phyloP scores from a whole-genome alignment of 208 protist genomes.

The Blechomonas ayalai region DNA sequence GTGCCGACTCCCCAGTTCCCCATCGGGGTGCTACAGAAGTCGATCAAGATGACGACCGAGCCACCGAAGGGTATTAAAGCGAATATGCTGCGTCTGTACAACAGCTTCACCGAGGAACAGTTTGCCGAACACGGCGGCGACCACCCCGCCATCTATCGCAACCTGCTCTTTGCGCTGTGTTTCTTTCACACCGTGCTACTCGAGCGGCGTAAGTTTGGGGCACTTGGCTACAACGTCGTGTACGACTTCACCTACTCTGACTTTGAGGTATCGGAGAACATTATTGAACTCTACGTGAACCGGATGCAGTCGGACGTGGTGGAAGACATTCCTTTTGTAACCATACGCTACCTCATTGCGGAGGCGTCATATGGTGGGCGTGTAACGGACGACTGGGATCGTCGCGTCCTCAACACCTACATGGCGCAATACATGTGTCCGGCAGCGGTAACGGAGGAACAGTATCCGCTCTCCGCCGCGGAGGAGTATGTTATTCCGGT shows the following conservation, averaged over 20 bases:
- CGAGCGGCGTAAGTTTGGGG: slow-evolving; percentile 97
- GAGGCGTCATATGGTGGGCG: slow-evolving; percentile 98
- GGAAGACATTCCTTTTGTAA: slow-evolving; percentile 94
- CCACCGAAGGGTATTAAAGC: slow-evolving; percentile 96
- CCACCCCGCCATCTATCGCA: slow-evolving; percentile 91
- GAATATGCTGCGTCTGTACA: slow-evolving; percentile 97
- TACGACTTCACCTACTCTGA: slow-evolving; percentile 99
- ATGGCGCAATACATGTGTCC: slow-evolving; percentile 94
- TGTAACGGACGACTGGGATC: slow-evolving; percentile 98
- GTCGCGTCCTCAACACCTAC: slow-evolving; percentile 95
- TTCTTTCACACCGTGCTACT: slow-evolving; percentile 98
- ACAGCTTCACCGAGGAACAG: slow-evolving; percentile 84
- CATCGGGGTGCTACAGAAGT: slow-evolving; percentile 93
- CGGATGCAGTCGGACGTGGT: slow-evolving; percentile 52
- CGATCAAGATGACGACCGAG: slow-evolving; percentile 99
- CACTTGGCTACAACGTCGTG: slow-evolving; percentile 97
- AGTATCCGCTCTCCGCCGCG: slow-evolving; percentile 81
- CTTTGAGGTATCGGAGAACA: slow-evolving; percentile 94
- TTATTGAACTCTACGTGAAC: slow-evolving; percentile 87
- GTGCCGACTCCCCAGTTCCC: slow-evolving; percentile 95
- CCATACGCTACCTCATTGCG: slow-evolving; percentile 97
- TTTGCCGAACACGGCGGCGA: slow-evolving; percentile 67
- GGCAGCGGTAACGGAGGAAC: slow-evolving; percentile 59
- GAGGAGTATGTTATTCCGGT: slow-evolving; percentile 86
- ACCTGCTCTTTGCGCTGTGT: slow-evolving; percentile 94